These are phyloP conservation scores for Pouteria glomerata DNA, from an alignment of 148 eudicot genomes.

Conservation along the genomic window DNA sequence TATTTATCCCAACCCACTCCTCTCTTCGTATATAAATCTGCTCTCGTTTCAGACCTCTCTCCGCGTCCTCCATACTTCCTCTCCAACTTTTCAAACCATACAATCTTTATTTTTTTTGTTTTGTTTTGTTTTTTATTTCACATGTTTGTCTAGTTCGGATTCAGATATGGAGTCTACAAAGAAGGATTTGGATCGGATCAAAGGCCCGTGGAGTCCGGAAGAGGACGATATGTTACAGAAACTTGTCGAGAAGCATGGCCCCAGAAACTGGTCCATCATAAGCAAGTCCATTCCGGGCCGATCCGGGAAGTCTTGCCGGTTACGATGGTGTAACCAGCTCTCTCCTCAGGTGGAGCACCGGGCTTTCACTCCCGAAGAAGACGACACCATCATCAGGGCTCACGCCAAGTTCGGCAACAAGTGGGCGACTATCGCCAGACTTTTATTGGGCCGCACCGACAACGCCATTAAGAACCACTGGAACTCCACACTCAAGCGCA, in stretches of 20 bases:
- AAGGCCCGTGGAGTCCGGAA: slow-evolving; percentile 94
- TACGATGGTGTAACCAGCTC: slow-evolving; percentile 90
- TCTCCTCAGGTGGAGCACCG: slow-evolving; percentile 88
- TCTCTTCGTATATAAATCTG: no score
- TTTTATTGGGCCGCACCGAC: slow-evolving; percentile 71
- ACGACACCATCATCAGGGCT: slow-evolving; percentile 68
- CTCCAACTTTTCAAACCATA: not conserved
- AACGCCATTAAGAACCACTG: slow-evolving; percentile 94
- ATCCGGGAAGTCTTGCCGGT: slow-evolving; percentile 75
- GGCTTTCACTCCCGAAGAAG: slow-evolving; percentile 71
- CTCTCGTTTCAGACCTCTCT: no score
- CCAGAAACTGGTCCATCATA: slow-evolving; percentile 79
- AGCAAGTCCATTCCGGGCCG: slow-evolving; percentile 81
- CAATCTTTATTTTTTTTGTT: not conserved
- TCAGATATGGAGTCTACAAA: slow-evolving; percentile 6
- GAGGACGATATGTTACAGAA: slow-evolving; percentile 60
- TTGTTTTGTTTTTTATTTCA: no score
- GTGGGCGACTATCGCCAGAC: slow-evolving; percentile 85
- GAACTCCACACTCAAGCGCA: slow-evolving; percentile 79
- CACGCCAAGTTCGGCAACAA: slow-evolving; percentile 82
- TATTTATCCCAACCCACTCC: slow-evolving; percentile 18
- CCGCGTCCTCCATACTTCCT: not conserved
- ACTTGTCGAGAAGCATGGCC: slow-evolving; percentile 68
- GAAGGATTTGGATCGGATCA: slow-evolving; percentile 61
- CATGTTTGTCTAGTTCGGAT: not conserved